A percentile compares a stretch with the other conserved stretches of the same genome.
These are phyloP conservation scores for Lindgomyces ingoldianus DNA, from an alignment of 495 filamentous ascomycete genomes.

Conservation along the genomic window DNA sequence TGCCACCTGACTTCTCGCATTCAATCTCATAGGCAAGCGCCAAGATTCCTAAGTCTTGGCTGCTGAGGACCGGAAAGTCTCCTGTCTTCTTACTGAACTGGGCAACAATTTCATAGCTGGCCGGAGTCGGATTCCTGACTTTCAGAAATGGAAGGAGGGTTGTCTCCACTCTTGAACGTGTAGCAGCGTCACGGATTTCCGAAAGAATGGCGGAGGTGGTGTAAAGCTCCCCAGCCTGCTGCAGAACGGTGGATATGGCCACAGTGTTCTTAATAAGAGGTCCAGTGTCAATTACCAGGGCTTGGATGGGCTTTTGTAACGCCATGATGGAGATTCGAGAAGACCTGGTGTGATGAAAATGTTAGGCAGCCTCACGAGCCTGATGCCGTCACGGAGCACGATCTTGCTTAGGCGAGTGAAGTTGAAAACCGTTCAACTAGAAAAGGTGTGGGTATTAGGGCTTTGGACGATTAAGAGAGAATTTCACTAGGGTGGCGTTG, in stretches of 20 bases:
- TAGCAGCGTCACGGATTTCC: constrained; percentile 86
- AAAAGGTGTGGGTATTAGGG: background rate
- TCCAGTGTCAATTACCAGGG: constrained; percentile 85
- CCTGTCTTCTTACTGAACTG: constrained; percentile 89
- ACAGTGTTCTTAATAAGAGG: constrained; percentile 90
- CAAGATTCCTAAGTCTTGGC: constrained; percentile 82
- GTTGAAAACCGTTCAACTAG: background rate
- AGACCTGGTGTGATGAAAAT: background rate
- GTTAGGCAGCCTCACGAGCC: too few relatives aligned
- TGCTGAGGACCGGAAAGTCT: constrained; percentile 82
- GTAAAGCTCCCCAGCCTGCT: constrained; percentile 66
- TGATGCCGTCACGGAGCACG: too few relatives aligned
- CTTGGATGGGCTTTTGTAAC: constrained; percentile 67
- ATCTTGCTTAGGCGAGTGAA: background rate
- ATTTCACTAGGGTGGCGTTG: constrained; percentile 1
- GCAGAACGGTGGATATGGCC: constrained; percentile 26
- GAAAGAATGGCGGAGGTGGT: constrained; percentile 84
- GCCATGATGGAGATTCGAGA: constrained; percentile 3
- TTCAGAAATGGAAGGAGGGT: constrained; percentile 81
- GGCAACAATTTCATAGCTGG: constrained; percentile 74
- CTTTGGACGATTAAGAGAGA: background rate
- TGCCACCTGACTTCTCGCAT: constrained; percentile 76
- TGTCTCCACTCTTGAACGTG: constrained; percentile 76
- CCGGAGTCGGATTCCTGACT: constrained; percentile 68
- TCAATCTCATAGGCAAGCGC: constrained; percentile 92